Conservation (phyloP, 352 stramenopile species). For the Phytophthora palmivora region DNA sequence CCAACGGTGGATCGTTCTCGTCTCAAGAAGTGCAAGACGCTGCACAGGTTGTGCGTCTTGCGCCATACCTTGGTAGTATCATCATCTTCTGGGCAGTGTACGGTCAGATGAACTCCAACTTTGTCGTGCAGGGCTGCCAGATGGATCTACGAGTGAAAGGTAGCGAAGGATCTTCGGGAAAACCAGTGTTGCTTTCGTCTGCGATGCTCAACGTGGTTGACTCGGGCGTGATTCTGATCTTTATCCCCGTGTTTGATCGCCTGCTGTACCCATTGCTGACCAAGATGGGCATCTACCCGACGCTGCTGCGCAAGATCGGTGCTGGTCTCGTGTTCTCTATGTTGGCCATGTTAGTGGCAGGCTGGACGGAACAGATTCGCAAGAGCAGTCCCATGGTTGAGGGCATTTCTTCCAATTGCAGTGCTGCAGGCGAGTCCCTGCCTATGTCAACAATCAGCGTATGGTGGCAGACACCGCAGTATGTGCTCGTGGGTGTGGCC, state of each 20-base stretch:
- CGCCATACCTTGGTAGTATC: constrained; percentile 84
- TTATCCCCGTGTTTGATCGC: constrained; percentile 90
- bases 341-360: constrained; percentile 75
- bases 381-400: constrained; percentile 61
- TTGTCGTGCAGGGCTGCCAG: constrained; percentile 89
- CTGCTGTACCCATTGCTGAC: constrained; percentile 83
- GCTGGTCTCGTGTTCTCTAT: constrained; percentile 83
- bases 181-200: constrained; percentile 76
- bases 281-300: constrained; percentile 70
- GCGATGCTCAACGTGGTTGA: constrained; percentile 91
- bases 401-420: constrained; percentile 79
- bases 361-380: constrained; percentile 75
- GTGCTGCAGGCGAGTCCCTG: constrained; percentile 59
- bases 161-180: constrained; percentile 15
- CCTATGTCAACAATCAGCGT: constrained; percentile 87
- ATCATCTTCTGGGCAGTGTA: constrained; percentile 91
- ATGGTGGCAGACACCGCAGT: constrained; percentile 93
- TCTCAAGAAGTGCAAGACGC: constrained; percentile 74
- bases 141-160: constrained; percentile 86
- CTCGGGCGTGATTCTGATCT: constrained; percentile 89
- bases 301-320: constrained; percentile 90
- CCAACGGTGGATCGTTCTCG: constrained; percentile 66
- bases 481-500: constrained; percentile 86
- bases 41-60: constrained; percentile 77
- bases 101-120: constrained; percentile 86